Base-by-base conservation (phyloP, 148 eudicot species). In the Cornus controversa region DNA sequence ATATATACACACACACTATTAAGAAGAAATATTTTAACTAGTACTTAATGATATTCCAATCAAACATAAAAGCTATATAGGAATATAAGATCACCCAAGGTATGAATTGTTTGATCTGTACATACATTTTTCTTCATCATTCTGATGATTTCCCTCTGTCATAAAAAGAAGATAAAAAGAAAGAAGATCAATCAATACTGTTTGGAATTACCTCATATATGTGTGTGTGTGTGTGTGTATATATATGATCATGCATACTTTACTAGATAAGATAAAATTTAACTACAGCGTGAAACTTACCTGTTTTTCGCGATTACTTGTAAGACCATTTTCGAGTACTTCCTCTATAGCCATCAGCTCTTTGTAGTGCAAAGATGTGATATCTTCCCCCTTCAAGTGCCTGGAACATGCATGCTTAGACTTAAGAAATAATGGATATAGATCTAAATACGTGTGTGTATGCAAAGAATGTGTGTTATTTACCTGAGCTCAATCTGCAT, bases 321-420 rank as follows among this genome's bases (percentile, higher is more conserved):
- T 25, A 45, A 86, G 86, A 26, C 97, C 97, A 82, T 79, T 84
- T 29, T 83, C 90, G 23, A 93, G 89, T 28, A 86, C 89, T 0
- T 84, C 86, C 79, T 93, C 97, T 28, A 89, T 72, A n/a, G 88
- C 74, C 79, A 85, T 85, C 28, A 93, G 90, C 66, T 93, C 97
- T 80, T 77, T 86, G 75, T 80, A 69, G 69, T 80, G 87, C 75
- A 93, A 80, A 71, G 91, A 88, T 54, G 77, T 66, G 72, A 93
- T 90, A 74, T 93, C 97, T 80, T 93, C 93, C 47, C 97, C 97
- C 70, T 87, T 91, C 75, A 93, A 79, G 77, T 93, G 94, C 92
- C 97, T 93, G 60, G 22, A 72, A 28, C 42, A 20, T 34, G 66
- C 10, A 1, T 54, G 22, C 34, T 31, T 31, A 31, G 20, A 42